phyloP scores from a whole-genome alignment of 257 asterid genomes.

The Solanum sparsipilum region DNA sequence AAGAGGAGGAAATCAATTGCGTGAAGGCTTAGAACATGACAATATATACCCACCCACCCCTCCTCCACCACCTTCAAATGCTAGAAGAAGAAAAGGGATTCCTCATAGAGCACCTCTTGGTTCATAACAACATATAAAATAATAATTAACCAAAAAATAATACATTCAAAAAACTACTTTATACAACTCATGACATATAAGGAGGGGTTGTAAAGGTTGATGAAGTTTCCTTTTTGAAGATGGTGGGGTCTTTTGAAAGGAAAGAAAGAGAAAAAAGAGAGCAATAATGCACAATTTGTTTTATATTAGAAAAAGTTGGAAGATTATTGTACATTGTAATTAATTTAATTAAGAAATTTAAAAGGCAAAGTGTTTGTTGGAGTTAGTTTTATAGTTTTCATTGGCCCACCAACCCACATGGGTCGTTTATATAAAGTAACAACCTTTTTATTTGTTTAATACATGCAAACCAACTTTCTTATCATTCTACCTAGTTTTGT shows the following conservation, averaged over 20 bases:
- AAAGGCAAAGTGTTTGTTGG: conserved; percentile 44
- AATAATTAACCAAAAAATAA: background rate
- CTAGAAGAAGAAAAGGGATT: conserved; percentile 95
- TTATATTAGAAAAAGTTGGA: conserved; percentile 29
- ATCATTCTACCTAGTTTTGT: conserved; percentile 15
- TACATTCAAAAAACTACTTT: conserved; percentile 6
- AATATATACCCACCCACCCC: conserved; percentile 75
- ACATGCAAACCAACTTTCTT: conserved; percentile 28
- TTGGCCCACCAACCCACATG: conserved; percentile 80
- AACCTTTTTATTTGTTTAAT: conserved; percentile 37
- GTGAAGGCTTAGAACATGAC: conserved; percentile 79
- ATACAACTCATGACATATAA: conserved; percentile 35
- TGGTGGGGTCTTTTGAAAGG: conserved; percentile 15
- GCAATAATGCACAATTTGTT: conserved; percentile 44
- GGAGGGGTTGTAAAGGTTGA: conserved; percentile 3
- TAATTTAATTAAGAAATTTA: conserved; percentile 21
- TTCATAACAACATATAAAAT: conserved; percentile 22
- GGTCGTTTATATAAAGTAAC: conserved; percentile 68
- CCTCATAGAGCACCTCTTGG: conserved; percentile 95
- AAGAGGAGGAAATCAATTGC: conserved; percentile 50
- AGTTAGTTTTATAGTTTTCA: conserved; percentile 72
- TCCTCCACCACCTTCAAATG: conserved; percentile 53
- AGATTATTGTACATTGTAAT: conserved; percentile 44
- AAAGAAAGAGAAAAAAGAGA: conserved; percentile 11
- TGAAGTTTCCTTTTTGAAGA: conserved; percentile 9